Conservation (phyloP, 2,329 filamentous ascomycete genomes). For the Plectosphaerella cucumerina region DNA sequence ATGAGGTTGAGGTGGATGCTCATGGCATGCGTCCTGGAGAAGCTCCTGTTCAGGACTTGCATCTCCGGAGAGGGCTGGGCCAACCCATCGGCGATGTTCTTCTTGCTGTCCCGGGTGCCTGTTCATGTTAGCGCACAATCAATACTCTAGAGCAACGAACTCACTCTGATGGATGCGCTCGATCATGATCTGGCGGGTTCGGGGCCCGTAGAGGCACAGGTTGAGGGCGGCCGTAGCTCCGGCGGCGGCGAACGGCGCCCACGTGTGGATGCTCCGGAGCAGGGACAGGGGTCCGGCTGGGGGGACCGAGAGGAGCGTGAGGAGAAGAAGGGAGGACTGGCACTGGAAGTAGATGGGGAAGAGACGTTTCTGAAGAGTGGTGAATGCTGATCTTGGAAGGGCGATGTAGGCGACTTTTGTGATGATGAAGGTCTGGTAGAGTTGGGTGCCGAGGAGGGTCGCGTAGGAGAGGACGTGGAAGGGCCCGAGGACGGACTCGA, state of each 20-base stretch:
- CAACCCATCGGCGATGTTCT: neutral
- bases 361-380: conserved; percentile 31
- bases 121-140: neutral
- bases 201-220: conserved; percentile 29
- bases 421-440: conserved; percentile 34
- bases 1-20: conserved; percentile 37
- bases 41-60: conserved; percentile 22
- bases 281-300: conserved; percentile 24
- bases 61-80: conserved; percentile 17
- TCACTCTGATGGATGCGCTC: conserved; percentile 25
- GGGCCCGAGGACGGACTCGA: conserved; percentile 21
- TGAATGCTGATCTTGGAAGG: conserved; percentile 30
- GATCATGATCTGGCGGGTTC: conserved; percentile 25
- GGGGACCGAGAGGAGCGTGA: conserved; percentile 28
- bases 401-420: conserved; percentile 29
- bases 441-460: conserved; percentile 30
- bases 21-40: conserved; percentile 33
- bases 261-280: conserved; percentile 20
- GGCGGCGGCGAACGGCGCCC: conserved; percentile 28
- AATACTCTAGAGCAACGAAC: no score
- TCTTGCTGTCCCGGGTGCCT: conserved; percentile 15
- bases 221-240: conserved; percentile 26
- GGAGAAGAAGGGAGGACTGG: conserved; percentile 28
- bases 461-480: conserved; percentile 34
- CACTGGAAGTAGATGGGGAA: conserved; percentile 36